Conservation (phyloP, 192 early-diverging fungal genomes). For the Podila epicladia region DNA sequence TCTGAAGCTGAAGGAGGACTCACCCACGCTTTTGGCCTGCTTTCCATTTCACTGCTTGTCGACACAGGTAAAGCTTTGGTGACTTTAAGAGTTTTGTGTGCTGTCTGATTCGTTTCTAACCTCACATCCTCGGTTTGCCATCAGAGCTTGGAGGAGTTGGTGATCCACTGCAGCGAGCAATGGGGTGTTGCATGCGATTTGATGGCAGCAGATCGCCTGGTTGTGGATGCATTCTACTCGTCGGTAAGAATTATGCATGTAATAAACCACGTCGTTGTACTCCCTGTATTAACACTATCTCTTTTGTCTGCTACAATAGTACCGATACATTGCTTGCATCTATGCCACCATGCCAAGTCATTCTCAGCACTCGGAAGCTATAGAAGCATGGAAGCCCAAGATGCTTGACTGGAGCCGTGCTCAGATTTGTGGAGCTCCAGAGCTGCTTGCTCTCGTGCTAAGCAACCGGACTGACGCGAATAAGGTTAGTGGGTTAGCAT, state of each 20-base stretch:
- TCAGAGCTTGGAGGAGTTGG: constrained; percentile 16
- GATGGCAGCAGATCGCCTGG: constrained; percentile 13
- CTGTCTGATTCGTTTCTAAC: not conserved
- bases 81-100: not conserved
- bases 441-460: not conserved
- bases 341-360: not conserved
- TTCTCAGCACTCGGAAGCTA: not conserved
- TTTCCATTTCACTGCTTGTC: constrained; percentile 25
- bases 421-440: not conserved
- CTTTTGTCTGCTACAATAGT: not conserved
- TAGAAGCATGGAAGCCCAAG: not conserved
- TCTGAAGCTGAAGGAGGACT: not conserved
- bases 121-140: not conserved
- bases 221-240: constrained; percentile 36
- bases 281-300: not conserved
- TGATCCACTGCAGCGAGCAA: constrained; percentile 11
- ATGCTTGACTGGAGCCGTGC: not conserved
- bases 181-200: constrained; percentile 24
- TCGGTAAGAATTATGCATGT: constrained; percentile 8
- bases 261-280: not conserved
- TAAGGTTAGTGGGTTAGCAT: not conserved
- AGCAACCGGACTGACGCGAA: not conserved
- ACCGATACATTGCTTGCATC: not conserved
- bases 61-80: constrained; percentile 6
- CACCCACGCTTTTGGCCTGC: constrained; percentile 5